Conservation (phyloP, 176 grass and related monocot genomes). For the Hyparrhenia diplandra region DNA sequence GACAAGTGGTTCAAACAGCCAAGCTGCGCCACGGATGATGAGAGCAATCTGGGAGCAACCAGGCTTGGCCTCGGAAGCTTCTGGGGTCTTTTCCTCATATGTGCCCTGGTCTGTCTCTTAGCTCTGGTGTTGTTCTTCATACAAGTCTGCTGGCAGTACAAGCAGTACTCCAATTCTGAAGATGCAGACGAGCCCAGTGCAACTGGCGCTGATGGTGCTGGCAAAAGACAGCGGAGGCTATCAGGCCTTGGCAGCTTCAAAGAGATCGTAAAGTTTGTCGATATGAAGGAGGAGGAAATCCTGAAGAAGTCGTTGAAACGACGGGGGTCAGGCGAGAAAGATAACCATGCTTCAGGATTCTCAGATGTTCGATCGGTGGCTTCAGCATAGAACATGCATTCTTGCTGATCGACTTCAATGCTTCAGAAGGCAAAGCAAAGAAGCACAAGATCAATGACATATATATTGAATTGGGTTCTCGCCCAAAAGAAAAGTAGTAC, state of each 20-base stretch:
- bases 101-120: slow-evolving; percentile 50
- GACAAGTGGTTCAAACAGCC: slow-evolving; percentile 53
- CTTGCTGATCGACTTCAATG: not conserved
- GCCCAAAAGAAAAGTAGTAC: not conserved
- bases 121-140: slow-evolving; percentile 49
- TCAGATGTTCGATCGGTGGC: not conserved
- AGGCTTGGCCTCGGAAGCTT: slow-evolving; percentile 65
- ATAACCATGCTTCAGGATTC: slow-evolving; percentile 30
- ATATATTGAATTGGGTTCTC: not conserved
- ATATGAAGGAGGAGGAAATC: slow-evolving; percentile 59
- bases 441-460: not conserved
- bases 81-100: slow-evolving; percentile 81
- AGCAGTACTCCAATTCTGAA: slow-evolving; percentile 32
- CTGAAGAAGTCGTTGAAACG: slow-evolving; percentile 18
- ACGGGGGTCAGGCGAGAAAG: slow-evolving; percentile 56
- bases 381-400: slow-evolving; percentile 14
- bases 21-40: slow-evolving; percentile 39
- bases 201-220: not conserved
- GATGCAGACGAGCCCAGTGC: not conserved
- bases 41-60: slow-evolving; percentile 35
- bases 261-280: slow-evolving; percentile 51
- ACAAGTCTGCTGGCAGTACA: slow-evolving; percentile 55
- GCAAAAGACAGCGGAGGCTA: not conserved
- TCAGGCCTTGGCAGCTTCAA: slow-evolving; percentile 54
- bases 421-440: not conserved